phyloP scores from a whole-genome alignment of 441 rosid species.

The Cnidoscolus chayamansa region DNA sequence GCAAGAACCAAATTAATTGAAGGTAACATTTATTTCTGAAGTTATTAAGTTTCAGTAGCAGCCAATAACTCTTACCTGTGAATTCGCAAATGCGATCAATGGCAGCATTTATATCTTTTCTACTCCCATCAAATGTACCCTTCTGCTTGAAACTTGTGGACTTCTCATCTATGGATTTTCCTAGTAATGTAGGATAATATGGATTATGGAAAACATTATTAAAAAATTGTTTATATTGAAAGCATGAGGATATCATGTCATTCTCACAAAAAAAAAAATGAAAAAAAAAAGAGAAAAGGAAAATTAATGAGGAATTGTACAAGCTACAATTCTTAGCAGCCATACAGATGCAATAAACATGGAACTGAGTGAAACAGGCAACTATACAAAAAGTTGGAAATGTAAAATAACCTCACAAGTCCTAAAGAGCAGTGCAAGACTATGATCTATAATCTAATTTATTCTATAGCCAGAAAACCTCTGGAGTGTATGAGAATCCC shows the following conservation, averaged over 20 bases:
- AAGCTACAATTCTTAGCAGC: neutral
- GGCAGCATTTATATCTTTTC: slow-evolving; percentile 85
- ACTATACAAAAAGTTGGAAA: neutral
- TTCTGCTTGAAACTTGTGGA: slow-evolving; percentile 63
- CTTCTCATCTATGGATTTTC: slow-evolving; percentile 62
- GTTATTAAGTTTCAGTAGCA: slow-evolving; percentile 10
- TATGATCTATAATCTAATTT: neutral
- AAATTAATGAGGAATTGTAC: neutral
- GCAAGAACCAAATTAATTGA: slow-evolving; percentile 32
- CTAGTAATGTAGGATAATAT: slow-evolving; percentile 33
- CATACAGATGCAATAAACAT: neutral
- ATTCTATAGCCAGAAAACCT: neutral
- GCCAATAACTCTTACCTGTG: slow-evolving; percentile 53
- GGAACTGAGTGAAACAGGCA: neutral
- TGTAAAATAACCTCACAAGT: neutral
- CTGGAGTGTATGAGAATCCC: neutral
- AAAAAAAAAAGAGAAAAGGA: neutral
- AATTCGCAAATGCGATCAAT: slow-evolving; percentile 84
- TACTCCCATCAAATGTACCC: slow-evolving; percentile 80
- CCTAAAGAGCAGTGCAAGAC: neutral
- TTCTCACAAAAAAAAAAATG: neutral
- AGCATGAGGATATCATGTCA: neutral
- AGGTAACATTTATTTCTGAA: slow-evolving; percentile 14
- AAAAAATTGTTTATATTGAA: neutral
- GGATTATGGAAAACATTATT: neutral